Conservation (phyloP, 768 basidiomycete genomes). For the Leccinum sublutescens region DNA sequence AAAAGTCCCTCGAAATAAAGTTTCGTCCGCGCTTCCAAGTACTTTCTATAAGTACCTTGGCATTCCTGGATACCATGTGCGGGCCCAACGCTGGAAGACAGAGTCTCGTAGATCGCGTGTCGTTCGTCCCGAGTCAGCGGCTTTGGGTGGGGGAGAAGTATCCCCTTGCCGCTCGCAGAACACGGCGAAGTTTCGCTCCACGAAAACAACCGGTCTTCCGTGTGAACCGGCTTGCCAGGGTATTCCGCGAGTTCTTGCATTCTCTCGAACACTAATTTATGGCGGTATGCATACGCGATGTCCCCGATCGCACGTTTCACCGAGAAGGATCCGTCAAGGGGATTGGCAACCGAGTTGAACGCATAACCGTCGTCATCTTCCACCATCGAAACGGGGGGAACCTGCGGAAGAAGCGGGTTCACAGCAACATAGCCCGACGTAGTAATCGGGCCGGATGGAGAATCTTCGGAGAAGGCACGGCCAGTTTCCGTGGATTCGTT, state of each 20-base stretch:
- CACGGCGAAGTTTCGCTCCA: conserved; percentile 22
- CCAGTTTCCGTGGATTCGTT: conserved; percentile 6
- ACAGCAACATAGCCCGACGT: conserved; percentile 18
- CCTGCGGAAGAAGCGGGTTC: conserved; percentile 27
- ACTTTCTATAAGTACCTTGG: conserved; percentile 49
- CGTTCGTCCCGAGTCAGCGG: conserved; percentile 47
- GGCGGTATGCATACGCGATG: conserved; percentile 28
- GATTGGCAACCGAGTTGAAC: conserved; percentile 21
- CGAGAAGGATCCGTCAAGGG: conserved; percentile 29
- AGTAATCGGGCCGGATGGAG: conserved; percentile 5
- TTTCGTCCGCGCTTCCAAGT: conserved; percentile 48
- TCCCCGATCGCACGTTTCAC: conserved; percentile 30
- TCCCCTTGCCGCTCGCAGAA: conserved; percentile 14
- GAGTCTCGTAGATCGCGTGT: conserved; percentile 47
- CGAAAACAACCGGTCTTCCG: conserved; percentile 9
- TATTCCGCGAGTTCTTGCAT: conserved; percentile 24
- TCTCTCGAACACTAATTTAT: conserved; percentile 26
- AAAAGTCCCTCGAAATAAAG: conserved; percentile 47
- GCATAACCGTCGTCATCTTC: conserved; percentile 6
- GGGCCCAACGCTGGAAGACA: conserved; percentile 49
- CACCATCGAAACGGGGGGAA: background rate
- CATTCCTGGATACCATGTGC: conserved; percentile 47
- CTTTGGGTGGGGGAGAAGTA: conserved; percentile 21
- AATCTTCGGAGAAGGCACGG: conserved; percentile 8
- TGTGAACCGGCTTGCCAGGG: conserved; percentile 8